A percentile compares a stretch with the other conserved stretches of the same genome.
These are phyloP conservation scores for Madurella fahalii DNA, from an alignment of 2,329 filamentous ascomycete genomes.

Conservation along the genomic window DNA sequence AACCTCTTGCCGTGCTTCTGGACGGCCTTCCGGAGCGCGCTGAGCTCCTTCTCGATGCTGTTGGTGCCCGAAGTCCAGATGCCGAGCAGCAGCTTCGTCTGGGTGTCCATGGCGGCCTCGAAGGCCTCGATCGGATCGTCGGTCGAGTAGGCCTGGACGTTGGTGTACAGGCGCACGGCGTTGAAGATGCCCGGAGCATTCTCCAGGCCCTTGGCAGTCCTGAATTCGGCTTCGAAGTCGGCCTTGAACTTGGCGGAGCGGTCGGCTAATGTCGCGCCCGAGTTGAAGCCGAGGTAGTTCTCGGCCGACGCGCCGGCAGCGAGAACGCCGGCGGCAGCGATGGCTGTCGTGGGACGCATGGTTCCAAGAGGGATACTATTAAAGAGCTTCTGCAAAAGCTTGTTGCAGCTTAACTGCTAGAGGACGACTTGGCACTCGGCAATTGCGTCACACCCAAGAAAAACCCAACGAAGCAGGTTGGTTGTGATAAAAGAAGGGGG, in stretches of 20 bases:
- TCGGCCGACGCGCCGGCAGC: conserved; percentile 38
- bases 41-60: conserved; percentile 57
- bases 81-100: conserved; percentile 59
- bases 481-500: not conserved
- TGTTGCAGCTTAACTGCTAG: not conserved
- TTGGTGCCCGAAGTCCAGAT: conserved; percentile 56
- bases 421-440: conserved; percentile 13
- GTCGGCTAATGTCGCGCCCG: conserved; percentile 44
- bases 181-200: conserved; percentile 53
- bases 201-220: conserved; percentile 37
- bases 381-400: not conserved
- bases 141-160: conserved; percentile 61
- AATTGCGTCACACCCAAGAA: conserved; percentile 14
- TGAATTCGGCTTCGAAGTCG: conserved; percentile 47
- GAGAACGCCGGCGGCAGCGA: conserved; percentile 39
- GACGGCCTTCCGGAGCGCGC: conserved; percentile 55
- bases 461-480: not conserved
- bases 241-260: conserved; percentile 49
- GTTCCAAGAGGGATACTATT: conserved; percentile 15
- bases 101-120: conserved; percentile 62
- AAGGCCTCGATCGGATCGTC: conserved; percentile 81
- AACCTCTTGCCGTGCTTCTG: conserved; percentile 47
- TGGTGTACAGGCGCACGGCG: conserved; percentile 63
- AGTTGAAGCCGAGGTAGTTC: conserved; percentile 54
- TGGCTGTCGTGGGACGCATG: conserved; percentile 40